Percentiles rank a stretch among this genome's conserved stretches.
Evolutionary conservation across 2,329 filamentous ascomycete species (phyloP).

Genomic region (Venturia nashicola): DNA sequence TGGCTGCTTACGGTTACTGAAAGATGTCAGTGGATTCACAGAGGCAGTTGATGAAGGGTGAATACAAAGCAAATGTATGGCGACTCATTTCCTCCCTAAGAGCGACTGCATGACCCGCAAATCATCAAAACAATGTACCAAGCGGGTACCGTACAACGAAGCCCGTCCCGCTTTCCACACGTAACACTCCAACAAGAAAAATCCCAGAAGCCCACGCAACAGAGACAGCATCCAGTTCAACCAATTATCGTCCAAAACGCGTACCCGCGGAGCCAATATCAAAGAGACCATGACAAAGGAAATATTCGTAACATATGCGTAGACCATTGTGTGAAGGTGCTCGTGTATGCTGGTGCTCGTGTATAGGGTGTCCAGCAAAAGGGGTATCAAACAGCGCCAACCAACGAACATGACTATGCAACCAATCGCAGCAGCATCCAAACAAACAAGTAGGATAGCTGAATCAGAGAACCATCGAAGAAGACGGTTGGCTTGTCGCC

Average conservation of each 20-base stretch:
- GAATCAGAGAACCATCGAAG: background rate
- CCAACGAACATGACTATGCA: background rate
- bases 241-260: background rate
- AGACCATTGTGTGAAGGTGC: background rate
- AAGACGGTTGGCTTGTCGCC: background rate
- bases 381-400: constrained; percentile 3
- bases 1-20: too few relatives aligned
- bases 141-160: background rate
- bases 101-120: background rate
- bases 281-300: background rate
- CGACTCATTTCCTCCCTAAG: background rate
- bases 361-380: background rate
- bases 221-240: background rate
- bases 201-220: background rate
- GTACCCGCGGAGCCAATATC: background rate
- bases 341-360: background rate
- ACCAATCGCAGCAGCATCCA: background rate
- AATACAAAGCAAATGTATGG: background rate
- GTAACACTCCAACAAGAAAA: background rate
- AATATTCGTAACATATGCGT: background rate
- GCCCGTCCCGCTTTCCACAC: background rate
- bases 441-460: background rate
- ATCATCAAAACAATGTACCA: background rate
- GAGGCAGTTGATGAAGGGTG: background rate
- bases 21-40: too few relatives aligned